phyloP scores from a whole-genome alignment of 2,329 filamentous ascomycete species.

The Alternaria burnsii region DNA sequence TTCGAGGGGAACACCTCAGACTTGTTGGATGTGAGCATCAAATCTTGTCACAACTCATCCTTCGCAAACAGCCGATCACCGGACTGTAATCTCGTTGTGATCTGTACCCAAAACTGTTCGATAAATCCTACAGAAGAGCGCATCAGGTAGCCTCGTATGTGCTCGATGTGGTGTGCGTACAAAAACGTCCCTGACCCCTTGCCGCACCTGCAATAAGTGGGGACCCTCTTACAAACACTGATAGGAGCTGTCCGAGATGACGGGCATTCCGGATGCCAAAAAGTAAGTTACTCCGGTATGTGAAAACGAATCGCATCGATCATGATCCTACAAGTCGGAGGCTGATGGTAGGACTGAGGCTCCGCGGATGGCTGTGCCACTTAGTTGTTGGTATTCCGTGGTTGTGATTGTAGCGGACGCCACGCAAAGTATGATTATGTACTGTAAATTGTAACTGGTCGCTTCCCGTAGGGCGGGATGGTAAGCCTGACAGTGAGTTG shows the following conservation, averaged over 20 bases:
- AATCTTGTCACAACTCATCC: not conserved
- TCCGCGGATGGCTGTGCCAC: slow-evolving; percentile 3
- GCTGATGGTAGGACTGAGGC: not conserved
- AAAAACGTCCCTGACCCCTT: not conserved
- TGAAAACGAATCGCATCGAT: not conserved
- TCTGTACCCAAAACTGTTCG: not conserved
- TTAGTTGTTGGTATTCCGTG: not conserved
- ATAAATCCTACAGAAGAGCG: not conserved
- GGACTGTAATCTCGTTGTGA: not conserved
- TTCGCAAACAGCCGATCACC: not conserved
- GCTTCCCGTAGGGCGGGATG: not conserved
- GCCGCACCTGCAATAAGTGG: slow-evolving; percentile 4
- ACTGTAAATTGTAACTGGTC: slow-evolving; percentile 16
- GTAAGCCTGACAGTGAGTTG: slow-evolving; percentile 1
- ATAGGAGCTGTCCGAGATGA: not conserved
- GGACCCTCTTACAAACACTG: not conserved
- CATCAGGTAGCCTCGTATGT: not conserved
- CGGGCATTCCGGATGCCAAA: not conserved
- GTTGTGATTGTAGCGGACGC: not conserved
- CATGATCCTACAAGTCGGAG: not conserved
- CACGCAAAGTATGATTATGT: slow-evolving; percentile 8
- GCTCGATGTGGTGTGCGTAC: not conserved
- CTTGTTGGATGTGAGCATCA: not conserved
- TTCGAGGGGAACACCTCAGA: not conserved
- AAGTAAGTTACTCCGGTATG: slow-evolving; percentile 1